Evolutionary conservation across 2,329 filamentous ascomycete genomes (phyloP).

Genomic region (Claviceps maximensis): DNA sequence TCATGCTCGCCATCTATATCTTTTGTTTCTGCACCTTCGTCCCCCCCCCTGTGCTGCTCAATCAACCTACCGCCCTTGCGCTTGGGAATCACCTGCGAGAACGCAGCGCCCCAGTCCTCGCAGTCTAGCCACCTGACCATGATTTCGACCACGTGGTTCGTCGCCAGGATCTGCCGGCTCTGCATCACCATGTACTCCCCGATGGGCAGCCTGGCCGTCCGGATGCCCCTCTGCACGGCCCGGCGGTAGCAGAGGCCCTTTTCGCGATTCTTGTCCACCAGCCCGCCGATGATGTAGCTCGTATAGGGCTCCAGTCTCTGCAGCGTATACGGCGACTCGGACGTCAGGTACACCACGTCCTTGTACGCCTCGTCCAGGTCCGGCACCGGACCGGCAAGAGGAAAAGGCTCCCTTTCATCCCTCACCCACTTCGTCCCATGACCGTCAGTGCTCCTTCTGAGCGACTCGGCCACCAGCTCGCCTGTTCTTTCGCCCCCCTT

Average conservation of each 20-base stretch:
- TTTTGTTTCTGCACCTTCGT: slow-evolving; percentile 11
- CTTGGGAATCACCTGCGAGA: slow-evolving; percentile 77
- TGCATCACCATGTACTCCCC: slow-evolving; percentile 91
- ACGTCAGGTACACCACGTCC: slow-evolving; percentile 72
- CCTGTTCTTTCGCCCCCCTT: slow-evolving; percentile 28
- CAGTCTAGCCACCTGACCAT: slow-evolving; percentile 88
- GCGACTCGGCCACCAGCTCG: slow-evolving; percentile 36
- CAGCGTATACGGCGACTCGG: slow-evolving; percentile 79
- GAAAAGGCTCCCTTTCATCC: slow-evolving; percentile 20
- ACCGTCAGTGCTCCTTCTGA: slow-evolving; percentile 28
- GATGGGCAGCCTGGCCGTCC: slow-evolving; percentile 84
- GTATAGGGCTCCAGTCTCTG: slow-evolving; percentile 74
- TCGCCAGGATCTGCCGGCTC: slow-evolving; percentile 73
- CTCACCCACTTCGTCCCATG: slow-evolving; percentile 18
- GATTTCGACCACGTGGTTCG: slow-evolving; percentile 94
- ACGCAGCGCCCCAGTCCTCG: slow-evolving; percentile 84
- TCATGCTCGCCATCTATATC: slow-evolving; percentile 14
- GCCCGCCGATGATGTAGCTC: slow-evolving; percentile 83
- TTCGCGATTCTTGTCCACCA: slow-evolving; percentile 93
- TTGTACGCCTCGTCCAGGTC: slow-evolving; percentile 19
- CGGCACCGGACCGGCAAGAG: slow-evolving; percentile 20
- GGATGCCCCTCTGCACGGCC: slow-evolving; percentile 61
- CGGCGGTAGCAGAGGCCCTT: slow-evolving; percentile 87
- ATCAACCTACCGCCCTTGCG: slow-evolving; percentile 70
- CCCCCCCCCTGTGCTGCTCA: slow-evolving; percentile 14